Conservation (phyloP, 768 basidiomycete genomes). For the Suillus subalutaceus region DNA sequence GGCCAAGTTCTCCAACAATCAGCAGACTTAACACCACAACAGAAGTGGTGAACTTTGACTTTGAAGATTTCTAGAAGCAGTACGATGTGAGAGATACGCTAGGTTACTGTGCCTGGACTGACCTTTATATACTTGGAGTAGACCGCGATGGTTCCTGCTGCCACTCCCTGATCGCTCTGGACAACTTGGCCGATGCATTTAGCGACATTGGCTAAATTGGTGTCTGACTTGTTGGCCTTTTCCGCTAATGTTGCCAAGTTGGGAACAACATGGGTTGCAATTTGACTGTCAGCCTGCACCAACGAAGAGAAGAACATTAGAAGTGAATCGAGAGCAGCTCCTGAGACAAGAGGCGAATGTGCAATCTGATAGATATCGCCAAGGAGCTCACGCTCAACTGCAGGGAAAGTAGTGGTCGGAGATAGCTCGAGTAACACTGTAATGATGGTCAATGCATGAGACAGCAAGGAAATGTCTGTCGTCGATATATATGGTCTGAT, state of each 20-base stretch:
- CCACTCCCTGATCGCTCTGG: constrained; percentile 65
- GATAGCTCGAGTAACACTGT: constrained; percentile 71
- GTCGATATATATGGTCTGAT: constrained; percentile 76
- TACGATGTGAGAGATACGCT: constrained; percentile 10
- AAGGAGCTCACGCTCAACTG: constrained; percentile 73
- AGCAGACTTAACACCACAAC: constrained; percentile 82
- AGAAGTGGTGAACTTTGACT: constrained; percentile 68
- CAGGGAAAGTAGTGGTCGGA: constrained; percentile 70
- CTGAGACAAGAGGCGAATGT: constrained; percentile 78
- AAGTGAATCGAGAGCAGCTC: constrained; percentile 78
- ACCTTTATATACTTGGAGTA: constrained; percentile 85
- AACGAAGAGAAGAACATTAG: constrained; percentile 82
- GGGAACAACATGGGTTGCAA: constrained; percentile 81
- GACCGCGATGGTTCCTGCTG: constrained; percentile 83
- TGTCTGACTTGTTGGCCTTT: constrained; percentile 61
- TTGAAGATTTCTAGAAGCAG: constrained; percentile 48
- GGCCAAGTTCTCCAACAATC: constrained; percentile 91
- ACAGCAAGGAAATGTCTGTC: constrained; percentile 76
- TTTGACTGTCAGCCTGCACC: constrained; percentile 80
- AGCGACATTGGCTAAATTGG: constrained; percentile 71
- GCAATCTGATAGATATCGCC: constrained; percentile 69
- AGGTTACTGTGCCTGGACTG: constrained; percentile 7
- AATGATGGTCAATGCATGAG: constrained; percentile 67
- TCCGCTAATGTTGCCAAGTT: constrained; percentile 68
- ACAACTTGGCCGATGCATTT: constrained; percentile 87